Conservation (phyloP, 306 rosid species). For the Vachellia collinsii region DNA sequence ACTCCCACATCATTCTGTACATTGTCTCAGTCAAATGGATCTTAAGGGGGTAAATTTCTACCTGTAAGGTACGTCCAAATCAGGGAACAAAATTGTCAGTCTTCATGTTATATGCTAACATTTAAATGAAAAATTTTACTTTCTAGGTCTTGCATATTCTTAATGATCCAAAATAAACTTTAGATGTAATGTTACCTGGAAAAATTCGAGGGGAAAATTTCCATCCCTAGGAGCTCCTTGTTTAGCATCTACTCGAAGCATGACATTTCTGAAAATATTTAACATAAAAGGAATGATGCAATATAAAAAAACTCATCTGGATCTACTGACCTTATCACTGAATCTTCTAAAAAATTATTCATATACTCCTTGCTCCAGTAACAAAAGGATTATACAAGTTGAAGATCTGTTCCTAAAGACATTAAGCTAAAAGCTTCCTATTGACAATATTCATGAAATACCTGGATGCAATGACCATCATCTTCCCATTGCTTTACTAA, state of each 20-base stretch:
- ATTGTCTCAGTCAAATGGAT: constrained; percentile 96
- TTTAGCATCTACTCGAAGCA: constrained; percentile 97
- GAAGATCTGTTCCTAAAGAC: too few species aligned
- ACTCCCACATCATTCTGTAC: constrained; percentile 99
- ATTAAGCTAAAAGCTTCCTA: too few species aligned
- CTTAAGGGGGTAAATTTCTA: constrained; percentile 93
- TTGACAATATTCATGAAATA: too few species aligned
- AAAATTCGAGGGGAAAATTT: constrained; percentile 82
- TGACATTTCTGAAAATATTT: constrained; percentile 67
- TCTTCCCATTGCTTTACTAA: too few species aligned
- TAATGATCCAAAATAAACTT: constrained; percentile 24
- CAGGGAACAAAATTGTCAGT: constrained; percentile 29
- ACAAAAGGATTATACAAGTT: too few species aligned
- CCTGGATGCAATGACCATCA: too few species aligned
- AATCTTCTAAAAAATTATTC: too few species aligned
- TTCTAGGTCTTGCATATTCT: constrained; percentile 10
- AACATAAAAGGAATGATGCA: constrained; percentile 15
- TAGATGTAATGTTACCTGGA: constrained; percentile 59
- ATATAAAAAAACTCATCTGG: neutral
- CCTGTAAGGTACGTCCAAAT: constrained; percentile 51
- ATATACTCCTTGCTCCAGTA: too few species aligned
- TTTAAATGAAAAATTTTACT: neutral
- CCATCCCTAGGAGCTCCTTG: constrained; percentile 98
- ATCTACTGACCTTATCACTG: too few species aligned
- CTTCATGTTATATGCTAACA: constrained; percentile 14